Percentiles rank a stretch among this genome's conserved stretches.
phyloP scores from a whole-genome alignment of 2,329 filamentous ascomycete species.

The Aspergillus candidus region DNA sequence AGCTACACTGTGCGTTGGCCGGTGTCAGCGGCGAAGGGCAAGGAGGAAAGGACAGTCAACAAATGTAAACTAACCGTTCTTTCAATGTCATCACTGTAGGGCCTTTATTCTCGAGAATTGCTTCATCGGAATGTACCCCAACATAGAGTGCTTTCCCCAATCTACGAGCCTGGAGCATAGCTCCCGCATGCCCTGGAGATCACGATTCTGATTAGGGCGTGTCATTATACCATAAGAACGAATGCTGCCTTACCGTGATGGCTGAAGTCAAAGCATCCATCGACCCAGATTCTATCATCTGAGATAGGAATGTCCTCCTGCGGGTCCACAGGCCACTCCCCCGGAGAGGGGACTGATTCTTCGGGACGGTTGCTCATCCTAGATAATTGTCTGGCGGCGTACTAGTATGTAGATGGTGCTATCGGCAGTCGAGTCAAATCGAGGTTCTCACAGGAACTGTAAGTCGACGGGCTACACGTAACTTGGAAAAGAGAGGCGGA shows the following conservation, averaged over 20 bases:
- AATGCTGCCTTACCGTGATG: constrained; percentile 65
- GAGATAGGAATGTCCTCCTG: constrained; percentile 54
- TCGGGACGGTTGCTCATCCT: constrained; percentile 18
- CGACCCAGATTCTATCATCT: constrained; percentile 85
- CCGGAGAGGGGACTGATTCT: constrained; percentile 44
- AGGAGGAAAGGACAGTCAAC: neutral
- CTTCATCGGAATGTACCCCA: constrained; percentile 91
- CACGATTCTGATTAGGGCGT: constrained; percentile 6
- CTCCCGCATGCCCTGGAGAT: constrained; percentile 76
- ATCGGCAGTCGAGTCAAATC: neutral
- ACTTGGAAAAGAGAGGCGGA: no score
- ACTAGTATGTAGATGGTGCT: neutral
- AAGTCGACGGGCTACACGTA: no score
- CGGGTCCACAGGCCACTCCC: constrained; percentile 60
- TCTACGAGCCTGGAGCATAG: constrained; percentile 91
- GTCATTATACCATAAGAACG: neutral
- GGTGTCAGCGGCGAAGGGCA: constrained; percentile 4
- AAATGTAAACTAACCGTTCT: constrained; percentile 57
- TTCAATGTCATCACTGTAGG: constrained; percentile 93
- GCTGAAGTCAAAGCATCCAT: constrained; percentile 98
- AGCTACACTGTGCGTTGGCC: constrained; percentile 54
- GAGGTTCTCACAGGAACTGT: no score
- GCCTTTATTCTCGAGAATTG: constrained; percentile 93
- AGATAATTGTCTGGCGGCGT: neutral
- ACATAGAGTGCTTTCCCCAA: constrained; percentile 83